phyloP scores from a whole-genome alignment of 1,139 yeast genomes.

The Zygosaccharomyces sapae region DNA sequence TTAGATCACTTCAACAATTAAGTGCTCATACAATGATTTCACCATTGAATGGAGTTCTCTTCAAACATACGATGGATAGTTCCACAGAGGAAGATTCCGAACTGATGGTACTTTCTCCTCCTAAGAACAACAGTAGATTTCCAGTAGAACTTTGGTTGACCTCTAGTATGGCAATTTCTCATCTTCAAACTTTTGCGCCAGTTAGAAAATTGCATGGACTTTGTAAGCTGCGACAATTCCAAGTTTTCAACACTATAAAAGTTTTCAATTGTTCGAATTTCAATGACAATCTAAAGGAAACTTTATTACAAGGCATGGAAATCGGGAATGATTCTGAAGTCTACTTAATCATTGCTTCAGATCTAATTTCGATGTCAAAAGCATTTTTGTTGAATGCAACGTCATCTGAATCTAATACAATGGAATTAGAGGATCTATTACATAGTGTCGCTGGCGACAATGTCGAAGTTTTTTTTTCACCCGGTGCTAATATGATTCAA shows the following conservation, averaged over 20 bases:
- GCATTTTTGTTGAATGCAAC: conserved; percentile 12
- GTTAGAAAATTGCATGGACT: conserved; percentile 15
- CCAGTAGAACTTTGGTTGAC: conserved; percentile 20
- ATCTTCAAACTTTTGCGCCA: conserved; percentile 12
- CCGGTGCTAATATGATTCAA: conserved; percentile 16
- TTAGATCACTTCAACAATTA: conserved; percentile 12
- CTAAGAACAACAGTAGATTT: conserved; percentile 9
- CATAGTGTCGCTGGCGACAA: conserved; percentile 12
- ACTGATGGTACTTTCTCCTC: conserved; percentile 9
- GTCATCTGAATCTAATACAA: conserved; percentile 10
- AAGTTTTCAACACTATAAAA: conserved; percentile 12
- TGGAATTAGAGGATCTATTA: conserved; percentile 23
- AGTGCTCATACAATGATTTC: conserved; percentile 11
- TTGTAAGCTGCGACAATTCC: conserved; percentile 16
- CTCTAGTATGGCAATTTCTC: conserved; percentile 20
- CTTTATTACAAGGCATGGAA: conserved; percentile 5
- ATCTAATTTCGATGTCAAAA: conserved; percentile 9
- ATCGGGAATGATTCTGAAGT: conserved; percentile 7
- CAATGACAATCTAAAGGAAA: not conserved
- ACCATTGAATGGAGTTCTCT: conserved; percentile 16
- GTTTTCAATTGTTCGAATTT: conserved; percentile 8
- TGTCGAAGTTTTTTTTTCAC: conserved; percentile 14
- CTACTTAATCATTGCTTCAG: conserved; percentile 17
- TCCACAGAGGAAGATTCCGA: conserved; percentile 19
- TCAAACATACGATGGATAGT: conserved; percentile 22